A percentile compares a stretch with the other conserved stretches of the same genome.
These are phyloP conservation scores for Erythrophleum fordii DNA, from an alignment of 306 rosid genomes.

Conservation along the genomic window DNA sequence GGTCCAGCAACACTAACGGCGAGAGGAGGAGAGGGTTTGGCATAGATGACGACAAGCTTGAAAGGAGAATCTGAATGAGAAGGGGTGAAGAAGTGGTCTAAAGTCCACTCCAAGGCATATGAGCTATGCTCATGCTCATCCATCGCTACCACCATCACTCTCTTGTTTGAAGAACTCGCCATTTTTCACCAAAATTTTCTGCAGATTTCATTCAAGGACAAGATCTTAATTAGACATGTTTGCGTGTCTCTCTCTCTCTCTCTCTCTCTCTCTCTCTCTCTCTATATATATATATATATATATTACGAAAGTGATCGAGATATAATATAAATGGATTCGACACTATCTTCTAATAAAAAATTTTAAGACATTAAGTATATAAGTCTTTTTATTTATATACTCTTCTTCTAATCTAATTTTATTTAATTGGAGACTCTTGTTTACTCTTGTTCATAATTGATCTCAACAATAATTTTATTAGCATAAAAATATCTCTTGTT, in stretches of 20 bases:
- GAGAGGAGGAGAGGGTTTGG: slow-evolving; percentile 45
- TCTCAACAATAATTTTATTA: neutral
- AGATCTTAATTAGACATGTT: no score
- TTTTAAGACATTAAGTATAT: no score
- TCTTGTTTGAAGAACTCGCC: slow-evolving; percentile 32
- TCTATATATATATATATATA: neutral
- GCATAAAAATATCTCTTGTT: neutral
- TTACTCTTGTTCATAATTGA: no score
- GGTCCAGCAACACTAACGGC: slow-evolving; percentile 45
- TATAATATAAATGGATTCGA: no score
- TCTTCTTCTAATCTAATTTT: no score
- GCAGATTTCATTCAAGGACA: no score
- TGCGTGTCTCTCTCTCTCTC: no score
- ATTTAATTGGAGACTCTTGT: no score
- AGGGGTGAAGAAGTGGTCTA: slow-evolving; percentile 51
- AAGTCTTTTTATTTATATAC: no score
- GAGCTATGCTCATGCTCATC: slow-evolving; percentile 48
- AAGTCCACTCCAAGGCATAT: slow-evolving; percentile 57
- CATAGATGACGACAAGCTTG: slow-evolving; percentile 53
- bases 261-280: neutral
- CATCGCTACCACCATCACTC: slow-evolving; percentile 44
- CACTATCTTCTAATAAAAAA: no score
- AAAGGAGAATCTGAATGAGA: slow-evolving; percentile 39
- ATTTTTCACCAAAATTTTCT: no score
- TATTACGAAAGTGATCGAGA: neutral